Evolutionary conservation across 306 rosid genomes (phyloP).

Genomic region (Styphnolobium japonicum): DNA sequence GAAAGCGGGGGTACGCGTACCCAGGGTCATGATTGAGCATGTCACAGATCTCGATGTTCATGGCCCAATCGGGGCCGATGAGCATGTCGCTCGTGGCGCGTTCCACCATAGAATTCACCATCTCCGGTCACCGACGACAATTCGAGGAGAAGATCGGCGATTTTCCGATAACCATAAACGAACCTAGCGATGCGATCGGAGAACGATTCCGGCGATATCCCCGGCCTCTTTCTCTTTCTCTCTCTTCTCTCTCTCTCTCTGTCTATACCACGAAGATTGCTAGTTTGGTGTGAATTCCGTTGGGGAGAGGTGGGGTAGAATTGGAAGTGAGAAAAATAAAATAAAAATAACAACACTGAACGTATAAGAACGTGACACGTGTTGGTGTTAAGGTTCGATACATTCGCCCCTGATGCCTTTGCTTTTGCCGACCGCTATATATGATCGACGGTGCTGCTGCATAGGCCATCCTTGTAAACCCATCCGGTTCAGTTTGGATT

Average conservation of each 20-base stretch:
- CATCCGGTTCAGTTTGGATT: too few species aligned
- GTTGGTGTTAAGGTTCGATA: not conserved
- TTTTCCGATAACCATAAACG: conserved; percentile 28
- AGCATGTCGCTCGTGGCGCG: conserved; percentile 99
- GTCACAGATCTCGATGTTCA: conserved; percentile 98
- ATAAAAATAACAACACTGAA: not conserved
- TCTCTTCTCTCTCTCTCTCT: conserved; percentile 13
- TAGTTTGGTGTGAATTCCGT: conserved; percentile 25
- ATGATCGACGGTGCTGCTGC: conserved; percentile 14
- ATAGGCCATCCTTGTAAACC: not conserved
- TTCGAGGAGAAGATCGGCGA: conserved; percentile 24
- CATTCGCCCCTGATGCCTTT: conserved; percentile 20
- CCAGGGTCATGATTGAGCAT: conserved; percentile 93
- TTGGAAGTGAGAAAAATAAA: not conserved
- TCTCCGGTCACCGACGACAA: conserved; percentile 31
- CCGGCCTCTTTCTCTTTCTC: not conserved
- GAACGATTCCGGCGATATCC: conserved; percentile 22
- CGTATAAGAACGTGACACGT: conserved; percentile 37
- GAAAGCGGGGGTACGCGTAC: conserved; percentile 47
- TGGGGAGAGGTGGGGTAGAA: conserved; percentile 23
- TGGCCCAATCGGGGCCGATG: conserved; percentile 99
- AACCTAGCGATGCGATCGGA: conserved; percentile 32
- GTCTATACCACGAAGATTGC: conserved; percentile 11
- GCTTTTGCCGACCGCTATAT: conserved; percentile 34
- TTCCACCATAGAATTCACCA: conserved; percentile 94